A percentile compares a stretch with the other conserved stretches of the same genome.
Evolutionary conservation across 345 rosid genomes (phyloP).

Genomic region (Linum trigynum): DNA sequence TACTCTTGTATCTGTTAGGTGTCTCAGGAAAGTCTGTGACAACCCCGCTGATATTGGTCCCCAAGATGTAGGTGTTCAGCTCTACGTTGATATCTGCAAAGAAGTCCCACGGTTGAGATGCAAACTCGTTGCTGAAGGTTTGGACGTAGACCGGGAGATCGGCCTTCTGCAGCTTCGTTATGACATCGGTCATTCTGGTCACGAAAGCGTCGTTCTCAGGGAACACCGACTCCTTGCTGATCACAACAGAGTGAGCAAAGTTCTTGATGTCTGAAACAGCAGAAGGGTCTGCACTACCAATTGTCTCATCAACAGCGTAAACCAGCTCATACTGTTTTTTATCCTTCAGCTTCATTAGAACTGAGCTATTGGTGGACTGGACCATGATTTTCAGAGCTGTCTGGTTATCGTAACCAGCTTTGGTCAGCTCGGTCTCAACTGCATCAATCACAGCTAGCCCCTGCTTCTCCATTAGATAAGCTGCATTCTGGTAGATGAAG

Average conservation of each 20-base stretch:
- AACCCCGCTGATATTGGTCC: slow-evolving; percentile 40
- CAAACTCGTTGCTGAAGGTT: slow-evolving; percentile 69
- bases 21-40: slow-evolving; percentile 81
- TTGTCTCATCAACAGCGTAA: slow-evolving; percentile 52
- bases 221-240: slow-evolving; percentile 50
- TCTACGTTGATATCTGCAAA: slow-evolving; percentile 72
- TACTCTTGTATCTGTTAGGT: slow-evolving; percentile 68
- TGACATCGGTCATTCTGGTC: slow-evolving; percentile 33
- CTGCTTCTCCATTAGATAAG: slow-evolving; percentile 51
- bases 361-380: slow-evolving; percentile 72
- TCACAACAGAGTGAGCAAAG: slow-evolving; percentile 58
- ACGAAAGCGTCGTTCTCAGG: slow-evolving; percentile 17
- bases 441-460: slow-evolving; percentile 42
- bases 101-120: slow-evolving; percentile 86
- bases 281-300: slow-evolving; percentile 41
- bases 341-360: slow-evolving; percentile 49
- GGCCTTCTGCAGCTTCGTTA: slow-evolving; percentile 35
- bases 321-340: slow-evolving; percentile 43
- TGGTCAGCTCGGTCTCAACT: slow-evolving; percentile 45
- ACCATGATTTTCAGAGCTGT: slow-evolving; percentile 57
- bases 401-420: slow-evolving; percentile 48
- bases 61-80: slow-evolving; percentile 36
- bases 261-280: slow-evolving; percentile 49
- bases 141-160: slow-evolving; percentile 58
- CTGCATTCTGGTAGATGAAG: slow-evolving; percentile 53